Percentiles rank a stretch among this genome's conserved stretches.
Evolutionary conservation across 192 early-diverging fungal species (phyloP).

Genomic region (Coemansia sp.): DNA sequence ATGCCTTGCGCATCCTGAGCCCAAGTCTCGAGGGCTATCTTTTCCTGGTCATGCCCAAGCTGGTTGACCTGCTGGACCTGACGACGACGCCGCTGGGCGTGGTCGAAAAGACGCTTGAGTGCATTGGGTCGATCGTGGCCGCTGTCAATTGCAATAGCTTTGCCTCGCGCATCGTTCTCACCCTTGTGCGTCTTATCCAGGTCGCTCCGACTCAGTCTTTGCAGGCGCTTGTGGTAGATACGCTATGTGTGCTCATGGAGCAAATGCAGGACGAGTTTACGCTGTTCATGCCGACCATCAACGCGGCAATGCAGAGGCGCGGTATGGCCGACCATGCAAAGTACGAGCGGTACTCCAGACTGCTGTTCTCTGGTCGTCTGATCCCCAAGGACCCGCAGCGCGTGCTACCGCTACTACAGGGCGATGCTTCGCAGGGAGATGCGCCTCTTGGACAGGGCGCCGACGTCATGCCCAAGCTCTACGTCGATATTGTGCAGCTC

Average conservation of each 20-base stretch:
- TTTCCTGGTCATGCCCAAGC: slow-evolving; percentile 83
- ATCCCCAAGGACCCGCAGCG: slow-evolving; percentile 19
- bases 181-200: slow-evolving; percentile 74
- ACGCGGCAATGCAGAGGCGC: slow-evolving; percentile 68
- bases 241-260: slow-evolving; percentile 75
- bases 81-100: slow-evolving; percentile 58
- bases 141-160: slow-evolving; percentile 85
- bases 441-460: neutral
- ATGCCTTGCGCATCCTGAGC: slow-evolving; percentile 80
- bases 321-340: slow-evolving; percentile 61
- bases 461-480: slow-evolving; percentile 6
- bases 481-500: slow-evolving; percentile 55
- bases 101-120: slow-evolving; percentile 66
- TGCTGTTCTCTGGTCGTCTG: slow-evolving; percentile 74
- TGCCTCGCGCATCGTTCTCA: slow-evolving; percentile 88
- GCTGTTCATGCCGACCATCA: slow-evolving; percentile 85
- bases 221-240: slow-evolving; percentile 70
- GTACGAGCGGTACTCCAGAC: slow-evolving; percentile 75
- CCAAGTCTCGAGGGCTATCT: slow-evolving; percentile 92
- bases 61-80: slow-evolving; percentile 77
- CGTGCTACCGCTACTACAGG: neutral
- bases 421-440: neutral
- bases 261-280: slow-evolving; percentile 85
- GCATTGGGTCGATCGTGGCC: slow-evolving; percentile 69
- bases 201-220: slow-evolving; percentile 49